Conservation (phyloP, 495 filamentous ascomycete species). For the Aspergillus indologenus region DNA sequence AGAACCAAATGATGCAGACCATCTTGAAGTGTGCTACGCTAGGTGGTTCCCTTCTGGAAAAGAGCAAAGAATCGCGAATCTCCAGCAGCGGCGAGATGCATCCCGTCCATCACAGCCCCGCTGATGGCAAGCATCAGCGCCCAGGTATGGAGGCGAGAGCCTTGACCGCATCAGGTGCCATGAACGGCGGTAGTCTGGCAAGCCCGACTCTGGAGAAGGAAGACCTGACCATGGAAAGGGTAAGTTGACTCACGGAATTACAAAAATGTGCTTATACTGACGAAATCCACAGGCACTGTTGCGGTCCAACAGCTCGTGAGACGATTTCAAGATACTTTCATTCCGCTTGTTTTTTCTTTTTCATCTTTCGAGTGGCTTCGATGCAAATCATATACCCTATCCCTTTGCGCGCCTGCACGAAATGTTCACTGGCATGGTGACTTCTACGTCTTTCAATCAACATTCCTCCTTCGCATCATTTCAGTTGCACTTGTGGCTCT, state of each 20-base stretch:
- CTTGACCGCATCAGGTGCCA: constrained; percentile 60
- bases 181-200: constrained; percentile 49
- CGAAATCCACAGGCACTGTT: constrained; percentile 30
- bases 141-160: constrained; percentile 53
- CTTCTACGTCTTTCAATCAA: constrained; percentile 12
- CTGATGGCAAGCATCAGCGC: constrained; percentile 34
- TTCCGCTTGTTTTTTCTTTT: constrained; percentile 20
- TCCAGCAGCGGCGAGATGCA: constrained; percentile 54
- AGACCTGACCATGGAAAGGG: constrained; percentile 69
- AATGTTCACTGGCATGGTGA: constrained; percentile 19
- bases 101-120: constrained; percentile 33
- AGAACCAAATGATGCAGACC: constrained; percentile 97
- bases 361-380: constrained; percentile 24
- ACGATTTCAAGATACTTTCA: constrained; percentile 13
- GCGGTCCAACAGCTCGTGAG: constrained; percentile 43
- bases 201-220: constrained; percentile 61
- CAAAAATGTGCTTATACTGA: constrained; percentile 21
- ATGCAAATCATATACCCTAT: constrained; percentile 29
- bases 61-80: constrained; percentile 56
- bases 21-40: constrained; percentile 95
- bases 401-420: constrained; percentile 26
- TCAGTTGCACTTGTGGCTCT: not conserved
- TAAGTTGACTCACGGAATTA: constrained; percentile 40
- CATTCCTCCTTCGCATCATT: not conserved
- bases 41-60: constrained; percentile 81